Conservation (phyloP, 257 asterid species). For the Catharanthus roseus region DNA sequence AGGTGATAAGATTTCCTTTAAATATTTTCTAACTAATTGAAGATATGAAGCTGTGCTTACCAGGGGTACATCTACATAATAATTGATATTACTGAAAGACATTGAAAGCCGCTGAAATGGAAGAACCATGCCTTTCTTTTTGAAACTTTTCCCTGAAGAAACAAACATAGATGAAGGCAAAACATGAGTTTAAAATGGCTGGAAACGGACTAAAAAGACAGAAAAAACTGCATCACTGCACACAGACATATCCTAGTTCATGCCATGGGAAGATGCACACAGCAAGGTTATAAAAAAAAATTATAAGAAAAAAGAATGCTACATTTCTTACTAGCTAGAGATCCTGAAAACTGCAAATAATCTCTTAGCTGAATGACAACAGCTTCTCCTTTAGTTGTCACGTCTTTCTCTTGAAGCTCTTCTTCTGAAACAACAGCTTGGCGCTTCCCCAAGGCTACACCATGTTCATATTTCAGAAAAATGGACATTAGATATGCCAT, state of each 20-base stretch:
- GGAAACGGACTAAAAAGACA: constrained; percentile 8
- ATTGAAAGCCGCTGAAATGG: constrained; percentile 84
- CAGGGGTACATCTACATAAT: constrained; percentile 87
- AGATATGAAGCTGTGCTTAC: constrained; percentile 38
- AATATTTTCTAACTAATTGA: constrained; percentile 9
- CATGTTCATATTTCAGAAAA: constrained; percentile 19
- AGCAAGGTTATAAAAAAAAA: neutral
- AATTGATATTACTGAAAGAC: constrained; percentile 78
- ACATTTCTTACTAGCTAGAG: constrained; percentile 62
- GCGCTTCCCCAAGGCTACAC: constrained; percentile 70
- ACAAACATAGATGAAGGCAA: neutral
- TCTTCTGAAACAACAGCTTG: constrained; percentile 81
- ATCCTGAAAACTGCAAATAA: constrained; percentile 76
- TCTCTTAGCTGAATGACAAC: constrained; percentile 68
- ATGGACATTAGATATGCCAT: neutral
- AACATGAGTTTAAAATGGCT: constrained; percentile 8
- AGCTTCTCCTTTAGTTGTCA: constrained; percentile 59
- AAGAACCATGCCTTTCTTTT: constrained; percentile 81
- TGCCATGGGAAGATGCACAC: neutral
- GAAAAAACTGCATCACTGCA: constrained; percentile 1
- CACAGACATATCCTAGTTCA: constrained; percentile 1
- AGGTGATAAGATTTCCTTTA: neutral
- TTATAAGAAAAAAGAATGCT: neutral
- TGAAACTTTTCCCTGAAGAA: constrained; percentile 71
- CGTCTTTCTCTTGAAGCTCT: constrained; percentile 56